A percentile compares a stretch with the other conserved stretches of the same genome.
These are phyloP conservation scores for Rhodosporidiobolus sp. DNA, from an alignment of 768 basidiomycete genomes.

Conservation along the genomic window DNA sequence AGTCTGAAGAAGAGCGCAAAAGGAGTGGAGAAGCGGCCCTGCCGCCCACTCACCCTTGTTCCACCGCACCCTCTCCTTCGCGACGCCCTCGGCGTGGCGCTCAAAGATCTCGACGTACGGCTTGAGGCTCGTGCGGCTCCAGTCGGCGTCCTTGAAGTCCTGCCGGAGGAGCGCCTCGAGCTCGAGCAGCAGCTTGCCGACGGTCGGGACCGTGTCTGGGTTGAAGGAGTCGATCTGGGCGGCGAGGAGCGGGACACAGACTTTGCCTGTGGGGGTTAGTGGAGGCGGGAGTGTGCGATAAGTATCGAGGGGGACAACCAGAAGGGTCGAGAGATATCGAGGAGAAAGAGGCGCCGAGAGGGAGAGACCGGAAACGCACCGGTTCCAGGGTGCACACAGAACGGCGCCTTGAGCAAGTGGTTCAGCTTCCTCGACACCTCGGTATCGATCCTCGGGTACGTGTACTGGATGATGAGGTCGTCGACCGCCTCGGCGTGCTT, in stretches of 20 bases:
- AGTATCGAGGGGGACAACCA: background rate
- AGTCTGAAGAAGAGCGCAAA: no score
- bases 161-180: constrained; percentile 56
- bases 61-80: constrained; percentile 47
- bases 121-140: constrained; percentile 80
- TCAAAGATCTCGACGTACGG: constrained; percentile 89
- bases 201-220: constrained; percentile 80
- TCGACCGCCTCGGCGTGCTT: constrained; percentile 58
- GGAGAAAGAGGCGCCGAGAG: background rate
- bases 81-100: constrained; percentile 57
- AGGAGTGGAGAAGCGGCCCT: no score
- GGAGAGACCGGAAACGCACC: constrained; percentile 43
- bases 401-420: constrained; percentile 95
- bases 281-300: background rate
- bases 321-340: background rate
- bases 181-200: constrained; percentile 75
- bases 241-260: constrained; percentile 90
- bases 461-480: constrained; percentile 87
- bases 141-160: constrained; percentile 54
- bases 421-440: constrained; percentile 97
- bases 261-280: constrained; percentile 68
- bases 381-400: constrained; percentile 94
- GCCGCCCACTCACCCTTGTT: constrained; percentile 48
- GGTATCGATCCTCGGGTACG: constrained; percentile 91
- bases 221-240: constrained; percentile 71